These are phyloP conservation scores for Venturia aucupariae DNA, from an alignment of 2,329 filamentous ascomycete species.

Conservation along the genomic window DNA sequence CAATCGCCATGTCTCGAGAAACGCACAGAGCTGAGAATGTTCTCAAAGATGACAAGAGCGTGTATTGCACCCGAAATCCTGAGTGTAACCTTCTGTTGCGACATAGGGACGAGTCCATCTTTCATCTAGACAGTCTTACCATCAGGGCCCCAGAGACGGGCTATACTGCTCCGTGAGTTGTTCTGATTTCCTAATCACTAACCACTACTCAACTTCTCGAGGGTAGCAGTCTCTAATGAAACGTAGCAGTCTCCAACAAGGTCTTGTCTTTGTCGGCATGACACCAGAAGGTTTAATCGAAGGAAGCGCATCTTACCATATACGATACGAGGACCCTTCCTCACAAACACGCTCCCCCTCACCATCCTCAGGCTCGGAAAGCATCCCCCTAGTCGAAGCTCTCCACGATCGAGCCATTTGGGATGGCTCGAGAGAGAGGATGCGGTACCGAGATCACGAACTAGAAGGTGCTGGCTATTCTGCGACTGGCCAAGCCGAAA, in stretches of 20 bases:
- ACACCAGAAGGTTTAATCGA: slow-evolving; percentile 50
- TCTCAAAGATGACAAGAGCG: slow-evolving; percentile 68
- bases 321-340: slow-evolving; percentile 5
- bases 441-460: background rate
- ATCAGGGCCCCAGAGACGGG: slow-evolving; percentile 76
- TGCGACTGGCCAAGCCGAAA: background rate
- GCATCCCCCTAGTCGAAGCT: slow-evolving; percentile 27
- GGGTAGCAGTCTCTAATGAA: slow-evolving; percentile 12
- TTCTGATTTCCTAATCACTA: slow-evolving; percentile 12
- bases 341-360: slow-evolving; percentile 1
- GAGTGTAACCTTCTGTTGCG: slow-evolving; percentile 78
- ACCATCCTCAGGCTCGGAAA: slow-evolving; percentile 16
- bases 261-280: slow-evolving; percentile 89
- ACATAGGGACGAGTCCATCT: slow-evolving; percentile 71
- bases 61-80: slow-evolving; percentile 85
- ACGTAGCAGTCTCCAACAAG: slow-evolving; percentile 65
- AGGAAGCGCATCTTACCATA: slow-evolving; percentile 7
- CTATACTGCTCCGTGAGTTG: slow-evolving; percentile 76
- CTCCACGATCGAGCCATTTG: slow-evolving; percentile 27
- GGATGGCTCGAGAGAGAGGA: slow-evolving; percentile 21
- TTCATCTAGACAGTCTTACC: slow-evolving; percentile 74
- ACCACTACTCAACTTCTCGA: background rate
- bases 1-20: slow-evolving; percentile 14
- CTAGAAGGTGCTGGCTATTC: background rate
- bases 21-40: slow-evolving; percentile 68